Conservation (phyloP, 1,284 basidiomycete species). For the Ganoderma sp. region DNA sequence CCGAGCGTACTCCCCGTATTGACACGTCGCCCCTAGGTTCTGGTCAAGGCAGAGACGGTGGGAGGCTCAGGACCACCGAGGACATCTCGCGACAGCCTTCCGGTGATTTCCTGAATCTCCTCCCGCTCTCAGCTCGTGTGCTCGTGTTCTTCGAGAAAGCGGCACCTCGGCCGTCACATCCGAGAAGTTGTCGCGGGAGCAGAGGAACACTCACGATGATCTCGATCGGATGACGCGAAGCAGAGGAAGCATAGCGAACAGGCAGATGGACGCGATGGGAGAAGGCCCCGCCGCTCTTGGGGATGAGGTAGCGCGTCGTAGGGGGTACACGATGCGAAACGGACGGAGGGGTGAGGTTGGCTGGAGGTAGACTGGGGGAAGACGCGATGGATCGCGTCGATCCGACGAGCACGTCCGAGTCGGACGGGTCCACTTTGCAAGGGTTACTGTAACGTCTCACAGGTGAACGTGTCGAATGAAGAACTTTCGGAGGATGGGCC, state of each 20-base stretch:
- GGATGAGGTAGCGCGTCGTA: background rate
- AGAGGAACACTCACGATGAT: background rate
- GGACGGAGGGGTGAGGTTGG: background rate
- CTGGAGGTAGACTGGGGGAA: background rate
- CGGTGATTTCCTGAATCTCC: background rate
- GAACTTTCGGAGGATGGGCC: too few relatives aligned
- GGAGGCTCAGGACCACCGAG: background rate
- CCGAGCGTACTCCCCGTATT: background rate
- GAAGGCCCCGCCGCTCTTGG: background rate
- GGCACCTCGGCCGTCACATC: background rate
- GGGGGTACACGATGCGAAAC: background rate
- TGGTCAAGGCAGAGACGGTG: background rate
- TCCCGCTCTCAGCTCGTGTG: background rate
- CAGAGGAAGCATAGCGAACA: background rate
- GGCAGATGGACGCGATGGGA: background rate
- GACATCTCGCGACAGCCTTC: background rate
- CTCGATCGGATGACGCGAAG: background rate
- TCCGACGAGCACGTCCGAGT: background rate
- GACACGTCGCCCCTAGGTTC: background rate
- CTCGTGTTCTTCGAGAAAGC: constrained; percentile 45
- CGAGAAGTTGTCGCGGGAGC: background rate
- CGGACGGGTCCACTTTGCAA: background rate
- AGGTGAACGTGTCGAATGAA: too few relatives aligned
- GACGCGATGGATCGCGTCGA: background rate
- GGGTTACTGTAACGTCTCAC: too few relatives aligned